These are phyloP conservation scores for Magnaporthiopsis incrustans DNA, from an alignment of 2,329 filamentous ascomycete genomes.

Conservation along the genomic window DNA sequence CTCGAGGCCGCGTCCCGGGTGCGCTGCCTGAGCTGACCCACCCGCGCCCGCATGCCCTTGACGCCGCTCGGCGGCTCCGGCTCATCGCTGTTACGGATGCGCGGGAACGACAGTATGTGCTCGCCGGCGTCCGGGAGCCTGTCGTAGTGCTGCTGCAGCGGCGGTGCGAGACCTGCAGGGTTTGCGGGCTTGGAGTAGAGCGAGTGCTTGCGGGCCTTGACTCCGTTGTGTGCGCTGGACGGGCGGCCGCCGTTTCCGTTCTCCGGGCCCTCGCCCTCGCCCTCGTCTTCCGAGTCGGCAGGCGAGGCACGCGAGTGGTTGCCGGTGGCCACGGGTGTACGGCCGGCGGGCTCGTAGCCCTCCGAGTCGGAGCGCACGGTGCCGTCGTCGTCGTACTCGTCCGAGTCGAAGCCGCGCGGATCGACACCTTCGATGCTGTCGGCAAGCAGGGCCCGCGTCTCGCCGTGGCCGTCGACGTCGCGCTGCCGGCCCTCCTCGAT, in stretches of 20 bases:
- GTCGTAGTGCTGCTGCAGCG: constrained; percentile 24
- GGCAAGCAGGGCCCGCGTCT: constrained; percentile 10
- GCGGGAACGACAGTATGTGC: constrained; percentile 57
- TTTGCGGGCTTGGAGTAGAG: constrained; percentile 7
- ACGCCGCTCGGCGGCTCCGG: constrained; percentile 31
- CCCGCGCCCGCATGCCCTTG: constrained; percentile 31
- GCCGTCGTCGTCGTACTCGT: constrained; percentile 22
- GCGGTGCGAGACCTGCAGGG: constrained; percentile 16
- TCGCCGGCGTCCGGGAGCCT: constrained; percentile 26
- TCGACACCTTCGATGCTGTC: constrained; percentile 34
- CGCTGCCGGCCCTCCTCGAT: constrained; percentile 52
- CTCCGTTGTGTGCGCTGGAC: not conserved
- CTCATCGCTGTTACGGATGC: constrained; percentile 37
- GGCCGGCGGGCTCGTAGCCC: constrained; percentile 45
- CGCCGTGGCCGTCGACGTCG: constrained; percentile 38
- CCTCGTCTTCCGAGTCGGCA: constrained; percentile 40
- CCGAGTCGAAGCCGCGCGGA: constrained; percentile 30
- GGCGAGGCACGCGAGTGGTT: constrained; percentile 42
- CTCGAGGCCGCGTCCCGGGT: constrained; percentile 8
- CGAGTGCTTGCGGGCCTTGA: not conserved
- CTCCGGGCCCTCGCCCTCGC: constrained; percentile 16
- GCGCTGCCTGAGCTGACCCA: constrained; percentile 24
- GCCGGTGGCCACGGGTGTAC: constrained; percentile 38
- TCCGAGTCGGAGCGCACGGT: constrained; percentile 28
- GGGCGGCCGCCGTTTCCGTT: constrained; percentile 13